Evolutionary conservation across 2,329 filamentous ascomycete genomes (phyloP).

Genomic region (Geosmithia putterillii): DNA sequence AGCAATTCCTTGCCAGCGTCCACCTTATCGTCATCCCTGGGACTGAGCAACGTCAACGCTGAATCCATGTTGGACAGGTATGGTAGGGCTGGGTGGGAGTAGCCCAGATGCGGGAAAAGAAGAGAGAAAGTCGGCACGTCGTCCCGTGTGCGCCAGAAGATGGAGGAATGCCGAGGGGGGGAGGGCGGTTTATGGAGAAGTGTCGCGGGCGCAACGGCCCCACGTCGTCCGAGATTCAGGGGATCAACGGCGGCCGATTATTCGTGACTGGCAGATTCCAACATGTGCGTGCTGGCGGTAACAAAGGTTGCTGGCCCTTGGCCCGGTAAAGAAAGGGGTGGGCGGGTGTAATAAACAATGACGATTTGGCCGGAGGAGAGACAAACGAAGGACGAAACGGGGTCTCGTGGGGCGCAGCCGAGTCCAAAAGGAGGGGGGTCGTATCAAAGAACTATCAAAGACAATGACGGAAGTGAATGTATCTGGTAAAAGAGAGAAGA

Average conservation of each 20-base stretch:
- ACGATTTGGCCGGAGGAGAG: neutral
- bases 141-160: neutral
- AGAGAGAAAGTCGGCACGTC: neutral
- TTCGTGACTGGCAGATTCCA: neutral
- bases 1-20: constrained; percentile 31
- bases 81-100: neutral
- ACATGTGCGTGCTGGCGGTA: neutral
- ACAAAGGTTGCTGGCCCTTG: no score
- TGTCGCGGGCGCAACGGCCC: neutral
- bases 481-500: neutral
- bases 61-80: constrained; percentile 3
- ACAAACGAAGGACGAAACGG: neutral
- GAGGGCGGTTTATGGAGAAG: neutral
- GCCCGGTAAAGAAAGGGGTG: no score
- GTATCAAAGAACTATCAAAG: neutral
- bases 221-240: neutral
- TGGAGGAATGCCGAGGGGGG: neutral
- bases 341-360: neutral
- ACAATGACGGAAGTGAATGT: neutral
- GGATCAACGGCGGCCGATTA: neutral
- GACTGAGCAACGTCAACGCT: neutral
- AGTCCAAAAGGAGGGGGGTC: neutral
- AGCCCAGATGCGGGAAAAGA: neutral
- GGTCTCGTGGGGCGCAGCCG: neutral
- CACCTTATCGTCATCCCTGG: neutral